Evolutionary conservation across 2,329 filamentous ascomycete species (phyloP).

Genomic region (Fusarium hostae): DNA sequence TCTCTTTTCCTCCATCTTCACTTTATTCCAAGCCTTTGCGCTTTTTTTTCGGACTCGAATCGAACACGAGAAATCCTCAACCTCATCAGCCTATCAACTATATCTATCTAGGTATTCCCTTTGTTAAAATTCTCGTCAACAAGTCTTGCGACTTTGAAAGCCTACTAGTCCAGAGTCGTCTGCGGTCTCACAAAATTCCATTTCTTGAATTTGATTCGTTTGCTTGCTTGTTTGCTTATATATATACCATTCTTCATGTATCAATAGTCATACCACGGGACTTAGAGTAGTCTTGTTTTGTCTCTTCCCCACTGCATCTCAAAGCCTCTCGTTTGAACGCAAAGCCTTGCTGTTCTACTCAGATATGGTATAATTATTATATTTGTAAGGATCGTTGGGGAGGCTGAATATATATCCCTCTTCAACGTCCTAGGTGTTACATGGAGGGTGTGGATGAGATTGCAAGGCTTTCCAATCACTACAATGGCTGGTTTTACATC

Average conservation of each 20-base stretch:
- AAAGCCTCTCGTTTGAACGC: slow-evolving; percentile 13
- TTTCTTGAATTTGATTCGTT: background rate
- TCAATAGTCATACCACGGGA: slow-evolving; percentile 33
- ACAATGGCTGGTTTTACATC: background rate
- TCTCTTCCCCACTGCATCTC: background rate
- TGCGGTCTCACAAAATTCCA: background rate
- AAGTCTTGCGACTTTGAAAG: background rate
- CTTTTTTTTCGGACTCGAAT: background rate
- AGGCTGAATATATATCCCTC: slow-evolving; percentile 12
- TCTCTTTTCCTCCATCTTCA: background rate
- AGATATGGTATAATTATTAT: slow-evolving; percentile 27
- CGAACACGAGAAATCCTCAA: background rate
- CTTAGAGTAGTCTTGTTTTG: slow-evolving; percentile 16
- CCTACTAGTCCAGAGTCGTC: background rate
- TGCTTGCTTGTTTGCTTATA: background rate
- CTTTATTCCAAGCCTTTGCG: slow-evolving; percentile 6
- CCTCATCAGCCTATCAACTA: background rate
- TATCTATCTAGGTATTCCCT: slow-evolving; percentile 11
- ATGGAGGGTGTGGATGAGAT: background rate
- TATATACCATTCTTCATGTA: slow-evolving; percentile 42
- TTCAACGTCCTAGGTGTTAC: slow-evolving; percentile 9
- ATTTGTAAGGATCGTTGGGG: slow-evolving; percentile 19
- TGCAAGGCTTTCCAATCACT: background rate
- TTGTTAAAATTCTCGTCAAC: background rate
- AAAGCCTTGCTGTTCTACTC: slow-evolving; percentile 12